phyloP scores from a whole-genome alignment of 768 basidiomycete genomes.

The Trametopsis cervina region DNA sequence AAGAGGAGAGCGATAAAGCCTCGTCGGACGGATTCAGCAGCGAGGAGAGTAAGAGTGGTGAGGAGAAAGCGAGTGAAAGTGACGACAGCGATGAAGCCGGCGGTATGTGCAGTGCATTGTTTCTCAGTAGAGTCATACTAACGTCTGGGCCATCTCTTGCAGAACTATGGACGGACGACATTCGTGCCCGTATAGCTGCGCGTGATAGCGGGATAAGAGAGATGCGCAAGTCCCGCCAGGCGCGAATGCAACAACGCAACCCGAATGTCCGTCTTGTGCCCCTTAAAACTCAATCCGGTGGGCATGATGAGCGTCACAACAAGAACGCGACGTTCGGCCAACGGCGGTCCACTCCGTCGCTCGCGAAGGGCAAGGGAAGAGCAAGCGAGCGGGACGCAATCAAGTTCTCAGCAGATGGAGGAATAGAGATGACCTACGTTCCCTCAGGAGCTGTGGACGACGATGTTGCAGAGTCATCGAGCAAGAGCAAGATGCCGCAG shows the following conservation, averaged over 20 bases:
- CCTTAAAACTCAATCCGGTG: slow-evolving; percentile 39
- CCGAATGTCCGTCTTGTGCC: slow-evolving; percentile 61
- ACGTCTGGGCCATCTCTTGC: no score
- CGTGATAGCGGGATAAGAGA: slow-evolving; percentile 6
- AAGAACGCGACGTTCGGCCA: slow-evolving; percentile 65
- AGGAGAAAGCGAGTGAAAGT: slow-evolving; percentile 20
- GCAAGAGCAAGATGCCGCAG: slow-evolving; percentile 28
- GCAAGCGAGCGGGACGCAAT: slow-evolving; percentile 13
- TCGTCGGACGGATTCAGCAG: slow-evolving; percentile 48
- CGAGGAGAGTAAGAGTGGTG: slow-evolving; percentile 23
- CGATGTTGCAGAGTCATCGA: slow-evolving; percentile 17
- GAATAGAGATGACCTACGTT: slow-evolving; percentile 81
- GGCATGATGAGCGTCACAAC: slow-evolving; percentile 28
- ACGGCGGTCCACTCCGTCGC: slow-evolving; percentile 32
- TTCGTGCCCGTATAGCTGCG: slow-evolving; percentile 20
- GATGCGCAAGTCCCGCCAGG: neutral
- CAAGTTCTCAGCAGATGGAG: slow-evolving; percentile 42
- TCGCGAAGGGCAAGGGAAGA: slow-evolving; percentile 13
- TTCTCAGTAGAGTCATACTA: neutral
- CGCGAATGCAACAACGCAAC: slow-evolving; percentile 24
- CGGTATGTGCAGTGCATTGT: slow-evolving; percentile 18
- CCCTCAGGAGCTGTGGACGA: slow-evolving; percentile 36
- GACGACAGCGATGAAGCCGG: slow-evolving; percentile 42
- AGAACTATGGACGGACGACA: slow-evolving; percentile 23
- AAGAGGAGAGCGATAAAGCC: slow-evolving; percentile 73